These are phyloP conservation scores for Plantago elongata DNA, from an alignment of 257 asterid genomes.

Conservation along the genomic window DNA sequence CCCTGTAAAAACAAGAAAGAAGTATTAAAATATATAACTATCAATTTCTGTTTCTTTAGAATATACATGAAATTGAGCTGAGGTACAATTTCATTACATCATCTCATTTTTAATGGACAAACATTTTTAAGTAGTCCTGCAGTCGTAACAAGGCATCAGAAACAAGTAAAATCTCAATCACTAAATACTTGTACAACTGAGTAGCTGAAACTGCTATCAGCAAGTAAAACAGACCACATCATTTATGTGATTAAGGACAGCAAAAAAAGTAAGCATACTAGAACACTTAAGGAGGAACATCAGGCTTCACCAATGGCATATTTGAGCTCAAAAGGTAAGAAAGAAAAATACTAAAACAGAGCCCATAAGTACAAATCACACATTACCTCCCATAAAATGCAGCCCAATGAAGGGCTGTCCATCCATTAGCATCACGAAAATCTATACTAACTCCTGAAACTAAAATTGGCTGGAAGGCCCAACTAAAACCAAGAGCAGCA, in stretches of 20 bases:
- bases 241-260: neutral
- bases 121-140: neutral
- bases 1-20: conserved; percentile 48
- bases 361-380: conserved; percentile 8
- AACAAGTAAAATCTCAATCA: conserved; percentile 12
- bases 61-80: conserved; percentile 9
- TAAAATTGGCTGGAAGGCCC: conserved; percentile 75
- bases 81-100: conserved; percentile 3
- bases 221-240: conserved; percentile 1
- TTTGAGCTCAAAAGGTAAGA: neutral
- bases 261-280: conserved; percentile 8
- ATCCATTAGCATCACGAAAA: conserved; percentile 92
- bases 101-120: neutral
- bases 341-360: conserved; percentile 9
- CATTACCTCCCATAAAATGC: conserved; percentile 72
- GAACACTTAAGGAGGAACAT: conserved; percentile 12
- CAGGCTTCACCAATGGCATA: conserved; percentile 11
- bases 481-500: conserved; percentile 90
- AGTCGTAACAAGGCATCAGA: conserved; percentile 7
- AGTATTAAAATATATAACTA: conserved; percentile 5
- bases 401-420: conserved; percentile 99
- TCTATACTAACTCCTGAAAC: conserved; percentile 69
- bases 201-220: neutral
- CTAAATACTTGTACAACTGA: conserved; percentile 4
- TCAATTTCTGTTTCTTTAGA: neutral